Evolutionary conservation across 106 monocot genomes (phyloP).

Genomic region (Allium cepa): DNA sequence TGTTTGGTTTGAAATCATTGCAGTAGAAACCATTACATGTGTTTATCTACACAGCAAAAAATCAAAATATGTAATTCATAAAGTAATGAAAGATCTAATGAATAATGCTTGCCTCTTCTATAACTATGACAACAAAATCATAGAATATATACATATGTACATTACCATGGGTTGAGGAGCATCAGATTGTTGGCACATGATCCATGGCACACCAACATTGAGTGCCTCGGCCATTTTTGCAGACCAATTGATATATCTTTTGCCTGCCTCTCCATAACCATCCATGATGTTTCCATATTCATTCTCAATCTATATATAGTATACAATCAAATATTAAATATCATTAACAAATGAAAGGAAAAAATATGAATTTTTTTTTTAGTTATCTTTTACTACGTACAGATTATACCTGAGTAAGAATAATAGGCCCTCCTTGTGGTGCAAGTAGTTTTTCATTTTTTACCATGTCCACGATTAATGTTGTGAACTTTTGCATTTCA

Average conservation of each 20-base stretch:
- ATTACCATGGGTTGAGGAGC: slow-evolving; percentile 34
- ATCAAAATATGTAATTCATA: neutral
- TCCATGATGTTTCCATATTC: slow-evolving; percentile 19
- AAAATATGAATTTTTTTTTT: neutral
- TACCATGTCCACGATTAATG: slow-evolving; percentile 37
- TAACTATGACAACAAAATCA: neutral
- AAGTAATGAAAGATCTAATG: neutral
- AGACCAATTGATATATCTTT: slow-evolving; percentile 26
- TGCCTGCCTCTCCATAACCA: slow-evolving; percentile 12
- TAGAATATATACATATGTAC: neutral
- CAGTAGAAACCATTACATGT: slow-evolving; percentile 43
- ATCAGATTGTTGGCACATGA: slow-evolving; percentile 34
- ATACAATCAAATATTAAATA: neutral
- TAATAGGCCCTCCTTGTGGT: slow-evolving; percentile 56
- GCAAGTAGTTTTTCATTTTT: slow-evolving; percentile 23
- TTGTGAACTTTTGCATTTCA: slow-evolving; percentile 51
- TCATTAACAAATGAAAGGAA: neutral
- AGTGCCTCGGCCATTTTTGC: slow-evolving; percentile 18
- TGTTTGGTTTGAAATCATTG: slow-evolving; percentile 12
- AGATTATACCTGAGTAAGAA: slow-evolving; percentile 34
- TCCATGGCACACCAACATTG: slow-evolving; percentile 28
- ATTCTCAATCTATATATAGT: slow-evolving; percentile 26
- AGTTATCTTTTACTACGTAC: neutral
- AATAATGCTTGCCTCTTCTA: neutral
- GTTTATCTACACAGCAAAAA: slow-evolving; percentile 15